phyloP scores from a whole-genome alignment of 2,329 filamentous ascomycete species.

The Chrysoporthe deuterocubensis region DNA sequence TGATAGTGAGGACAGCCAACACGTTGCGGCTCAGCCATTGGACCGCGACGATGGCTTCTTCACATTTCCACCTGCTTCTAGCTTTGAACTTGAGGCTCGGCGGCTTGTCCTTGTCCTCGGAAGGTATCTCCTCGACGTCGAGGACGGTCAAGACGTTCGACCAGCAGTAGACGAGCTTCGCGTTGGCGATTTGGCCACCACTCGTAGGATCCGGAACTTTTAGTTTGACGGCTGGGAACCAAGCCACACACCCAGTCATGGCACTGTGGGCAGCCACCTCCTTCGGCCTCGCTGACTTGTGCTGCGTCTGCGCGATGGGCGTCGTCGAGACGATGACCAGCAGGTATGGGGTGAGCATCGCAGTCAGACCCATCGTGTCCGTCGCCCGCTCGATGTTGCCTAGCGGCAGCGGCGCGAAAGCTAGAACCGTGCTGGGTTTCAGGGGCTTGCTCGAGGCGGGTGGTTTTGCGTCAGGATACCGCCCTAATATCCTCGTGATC shows the following conservation, averaged over 20 bases:
- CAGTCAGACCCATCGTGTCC: conserved; percentile 86
- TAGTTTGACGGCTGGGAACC: conserved; percentile 95
- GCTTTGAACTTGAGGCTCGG: conserved; percentile 78
- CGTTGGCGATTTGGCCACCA: conserved; percentile 72
- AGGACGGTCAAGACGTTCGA: conserved; percentile 95
- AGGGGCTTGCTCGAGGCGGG: conserved; percentile 64
- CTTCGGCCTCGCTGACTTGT: conserved; percentile 89
- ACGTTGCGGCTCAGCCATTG: conserved; percentile 97
- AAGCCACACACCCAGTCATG: conserved; percentile 91
- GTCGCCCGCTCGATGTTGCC: conserved; percentile 93
- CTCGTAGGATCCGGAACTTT: conserved; percentile 73
- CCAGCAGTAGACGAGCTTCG: conserved; percentile 97
- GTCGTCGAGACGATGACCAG: conserved; percentile 97
- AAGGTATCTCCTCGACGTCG: conserved; percentile 76
- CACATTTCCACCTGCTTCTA: conserved; percentile 87
- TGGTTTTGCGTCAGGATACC: conserved; percentile 78
- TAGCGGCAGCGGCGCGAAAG: conserved; percentile 85
- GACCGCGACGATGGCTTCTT: conserved; percentile 93
- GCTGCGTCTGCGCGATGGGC: conserved; percentile 92
- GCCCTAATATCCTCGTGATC: conserved; percentile 85
- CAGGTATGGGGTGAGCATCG: conserved; percentile 93
- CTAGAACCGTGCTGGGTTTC: conserved; percentile 93
- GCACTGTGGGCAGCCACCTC: conserved; percentile 88
- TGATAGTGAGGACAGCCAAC: conserved; percentile 88
- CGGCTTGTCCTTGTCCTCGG: conserved; percentile 75